Evolutionary conservation across 306 rosid genomes (phyloP), one percentile per base, ranked within the genome.

Genomic region (Vigna mungo): DNA sequence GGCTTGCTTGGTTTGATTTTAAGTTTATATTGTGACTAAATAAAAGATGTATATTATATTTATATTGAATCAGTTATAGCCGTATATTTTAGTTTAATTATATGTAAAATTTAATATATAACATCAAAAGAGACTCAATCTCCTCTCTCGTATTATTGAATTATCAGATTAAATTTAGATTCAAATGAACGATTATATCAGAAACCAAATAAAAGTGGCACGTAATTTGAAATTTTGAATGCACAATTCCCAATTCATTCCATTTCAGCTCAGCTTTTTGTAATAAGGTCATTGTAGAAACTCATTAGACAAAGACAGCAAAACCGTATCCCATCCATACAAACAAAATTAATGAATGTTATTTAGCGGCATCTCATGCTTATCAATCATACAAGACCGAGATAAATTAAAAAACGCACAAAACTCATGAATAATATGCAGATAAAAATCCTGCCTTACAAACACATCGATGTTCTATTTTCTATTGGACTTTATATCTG

Each of bases 371-470:
- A 70, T 64, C 68, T 55, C 52, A 47, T 23, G 17, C 56, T 30
- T 52, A 12, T 23, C 65, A 34, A 30, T 30, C 8, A 74, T 37
- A 62, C 76, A 65, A 77, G 53, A 37, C 65, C 78, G 14, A 14
- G 53, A 21, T 56, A 34, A 54, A 30, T 30, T 3, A 30, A 30
- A 71, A 27, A 5, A 11, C 1, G 7, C 65, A 56, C 66, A 66
- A 30, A 55, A 72, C 56, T 65, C 64, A 32, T 4, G 11, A 52
- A 54, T 62, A 41, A 71, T 7, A 43, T 7, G 53, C 59, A 79
- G 81, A 41, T 69, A 52, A 62, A 76, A 59, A 69, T 79, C 81
- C 66, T 69, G 58, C 71, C 64, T 74, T 20, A 48, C 74, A 62
- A 60, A 62, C 59, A 55, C 44, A 27, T 41, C 34, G 8, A 66